Evolutionary conservation across 129 eudicot genomes (phyloP).

Genomic region (Smallanthus sonchifolius): DNA sequence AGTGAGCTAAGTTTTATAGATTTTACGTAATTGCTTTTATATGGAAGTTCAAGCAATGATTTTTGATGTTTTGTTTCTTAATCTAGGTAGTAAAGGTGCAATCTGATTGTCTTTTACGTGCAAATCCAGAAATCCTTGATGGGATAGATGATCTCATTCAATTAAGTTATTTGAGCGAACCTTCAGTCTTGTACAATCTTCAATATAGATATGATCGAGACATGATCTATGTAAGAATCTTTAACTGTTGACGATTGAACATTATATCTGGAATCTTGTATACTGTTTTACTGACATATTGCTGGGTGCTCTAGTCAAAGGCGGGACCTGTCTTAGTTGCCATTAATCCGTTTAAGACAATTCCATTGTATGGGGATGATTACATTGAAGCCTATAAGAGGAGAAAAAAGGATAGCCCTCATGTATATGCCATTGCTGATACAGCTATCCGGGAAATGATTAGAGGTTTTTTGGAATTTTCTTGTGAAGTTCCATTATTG

Average conservation of each 20-base stretch:
- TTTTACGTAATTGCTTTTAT: background rate
- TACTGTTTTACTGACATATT: slow-evolving; percentile 8
- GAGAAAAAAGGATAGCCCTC: slow-evolving; percentile 64
- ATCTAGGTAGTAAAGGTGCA: slow-evolving; percentile 65
- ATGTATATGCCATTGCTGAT: slow-evolving; percentile 93
- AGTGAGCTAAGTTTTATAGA: slow-evolving; percentile 35
- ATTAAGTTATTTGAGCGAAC: slow-evolving; percentile 82
- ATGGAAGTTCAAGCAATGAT: slow-evolving; percentile 8
- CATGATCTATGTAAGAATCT: slow-evolving; percentile 64
- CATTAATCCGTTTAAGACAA: slow-evolving; percentile 76
- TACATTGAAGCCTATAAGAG: slow-evolving; percentile 59
- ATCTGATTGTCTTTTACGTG: slow-evolving; percentile 56
- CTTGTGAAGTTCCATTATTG: background rate
- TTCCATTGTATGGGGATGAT: slow-evolving; percentile 61
- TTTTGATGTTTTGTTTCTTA: slow-evolving; percentile 9
- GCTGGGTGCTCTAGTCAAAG: slow-evolving; percentile 53
- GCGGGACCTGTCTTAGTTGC: slow-evolving; percentile 94
- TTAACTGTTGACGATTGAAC: slow-evolving; percentile 9
- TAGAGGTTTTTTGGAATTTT: slow-evolving; percentile 42
- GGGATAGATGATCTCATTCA: slow-evolving; percentile 95
- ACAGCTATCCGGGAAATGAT: slow-evolving; percentile 80
- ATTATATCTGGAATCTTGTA: background rate
- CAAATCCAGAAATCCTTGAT: slow-evolving; percentile 93
- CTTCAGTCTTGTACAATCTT: slow-evolving; percentile 78
- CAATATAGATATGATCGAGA: slow-evolving; percentile 72